A percentile compares a stretch with the other conserved stretches of the same genome.
Evolutionary conservation across 257 asterid genomes (phyloP).

Genomic region (Echium plantagineum): DNA sequence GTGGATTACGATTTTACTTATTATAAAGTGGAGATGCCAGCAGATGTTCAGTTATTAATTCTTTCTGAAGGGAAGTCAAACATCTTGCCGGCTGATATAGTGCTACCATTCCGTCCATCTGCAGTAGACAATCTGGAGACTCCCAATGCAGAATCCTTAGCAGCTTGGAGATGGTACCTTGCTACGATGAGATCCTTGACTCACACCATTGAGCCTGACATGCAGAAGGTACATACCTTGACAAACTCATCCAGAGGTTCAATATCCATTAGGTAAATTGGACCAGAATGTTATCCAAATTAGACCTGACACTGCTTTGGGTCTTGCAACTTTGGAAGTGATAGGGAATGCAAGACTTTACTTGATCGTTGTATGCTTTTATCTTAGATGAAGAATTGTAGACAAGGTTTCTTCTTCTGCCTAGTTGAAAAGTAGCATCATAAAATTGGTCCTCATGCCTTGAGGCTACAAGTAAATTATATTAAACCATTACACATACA

Average conservation of each 20-base stretch:
- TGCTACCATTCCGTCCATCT: conserved; percentile 66
- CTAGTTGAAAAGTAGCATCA: no score
- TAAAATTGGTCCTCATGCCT: no score
- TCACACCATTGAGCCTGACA: conserved; percentile 53
- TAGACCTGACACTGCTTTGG: background rate
- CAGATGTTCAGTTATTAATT: conserved; percentile 64
- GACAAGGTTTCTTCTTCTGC: no score
- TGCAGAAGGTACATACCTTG: conserved; percentile 54
- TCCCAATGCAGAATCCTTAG: conserved; percentile 34
- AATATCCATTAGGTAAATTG: background rate
- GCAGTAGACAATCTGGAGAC: conserved; percentile 24
- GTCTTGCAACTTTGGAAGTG: background rate
- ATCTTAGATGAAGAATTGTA: no score
- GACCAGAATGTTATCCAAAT: background rate
- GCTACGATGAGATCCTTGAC: conserved; percentile 63
- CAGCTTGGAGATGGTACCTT: conserved; percentile 87
- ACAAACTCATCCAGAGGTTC: background rate
- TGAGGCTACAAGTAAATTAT: no score
- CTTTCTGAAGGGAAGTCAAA: conserved; percentile 84
- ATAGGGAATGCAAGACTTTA: background rate
- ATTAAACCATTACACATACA: no score
- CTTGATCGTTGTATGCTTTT: background rate
- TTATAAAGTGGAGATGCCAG: conserved; percentile 79
- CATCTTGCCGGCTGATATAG: conserved; percentile 74
- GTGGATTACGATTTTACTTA: conserved; percentile 83